Evolutionary conservation across 352 stramenopile species (phyloP), one percentile per base, ranked within the genome.

Genomic region (Aphanomyces euteiches): DNA sequence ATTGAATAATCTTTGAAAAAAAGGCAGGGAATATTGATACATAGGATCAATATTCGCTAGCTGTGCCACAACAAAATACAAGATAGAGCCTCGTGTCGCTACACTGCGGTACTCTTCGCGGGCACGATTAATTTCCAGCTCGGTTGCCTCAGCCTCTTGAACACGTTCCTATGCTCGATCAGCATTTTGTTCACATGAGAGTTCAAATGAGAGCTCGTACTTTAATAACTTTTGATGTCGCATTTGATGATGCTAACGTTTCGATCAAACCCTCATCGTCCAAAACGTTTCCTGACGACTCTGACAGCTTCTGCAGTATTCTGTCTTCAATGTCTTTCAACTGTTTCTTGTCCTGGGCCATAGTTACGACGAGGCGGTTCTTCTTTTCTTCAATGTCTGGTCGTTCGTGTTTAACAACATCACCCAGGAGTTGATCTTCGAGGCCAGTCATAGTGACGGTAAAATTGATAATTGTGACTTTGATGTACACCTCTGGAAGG

Each of bases 381-480:
- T 97, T 97, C 77, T 96, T 96, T 67, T 96, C 84, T 74, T 98
- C 93, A 37, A 98, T 95, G 56, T 98, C 93, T 0, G 93, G 91
- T 1, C 90, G 76, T 66, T 98, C 93, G 43, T 93, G 82, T 8
- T 88, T 85, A n/a, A 98, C 93, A 1, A 97, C 92, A 40, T 95
- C 89, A 5, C 93, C 92, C 8, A 98, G 79, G 5, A 98, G 75
- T 73, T 98, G 93, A 56, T 97, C 89, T 56, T 97, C 92, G 12
- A 98, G 73, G 0, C 93, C 93, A 19, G 96, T 86, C 85, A 98
- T 96, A 15, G 93, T 98, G 54, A 98, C 91, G 1, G 93, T 98
- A 73, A 98, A 98, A 76, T 98, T 98, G 77, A 98, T 98, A 10
- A 98, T 82, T 3, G 92, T 98, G 47, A 98, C 93, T 74, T 98